These are phyloP conservation scores for Termitomyces heimii DNA, from an alignment of 768 basidiomycete genomes.

Conservation along the genomic window DNA sequence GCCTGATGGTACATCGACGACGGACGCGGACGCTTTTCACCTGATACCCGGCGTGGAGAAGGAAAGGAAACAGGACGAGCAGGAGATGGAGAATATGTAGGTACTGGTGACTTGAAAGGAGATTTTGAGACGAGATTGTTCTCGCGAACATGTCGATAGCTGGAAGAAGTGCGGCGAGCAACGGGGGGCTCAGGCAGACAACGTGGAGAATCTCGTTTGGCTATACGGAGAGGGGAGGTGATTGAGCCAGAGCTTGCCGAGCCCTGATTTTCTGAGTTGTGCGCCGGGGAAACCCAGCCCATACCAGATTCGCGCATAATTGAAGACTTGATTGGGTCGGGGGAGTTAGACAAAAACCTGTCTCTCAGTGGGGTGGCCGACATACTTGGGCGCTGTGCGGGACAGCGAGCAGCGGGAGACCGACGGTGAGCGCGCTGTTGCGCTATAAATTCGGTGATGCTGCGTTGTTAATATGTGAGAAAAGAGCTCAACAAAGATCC, in stretches of 20 bases:
- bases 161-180: constrained; percentile 68
- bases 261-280: constrained; percentile 23
- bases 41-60: constrained; percentile 51
- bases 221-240: constrained; percentile 67
- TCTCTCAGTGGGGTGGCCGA: constrained; percentile 44
- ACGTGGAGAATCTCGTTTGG: constrained; percentile 58
- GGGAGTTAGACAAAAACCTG: constrained; percentile 54
- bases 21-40: constrained; percentile 74
- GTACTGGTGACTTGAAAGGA: constrained; percentile 69
- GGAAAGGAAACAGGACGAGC: constrained; percentile 29
- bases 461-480: constrained; percentile 7
- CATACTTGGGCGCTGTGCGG: constrained; percentile 17
- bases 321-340: constrained; percentile 58
- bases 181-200: constrained; percentile 39
- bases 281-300: constrained; percentile 51
- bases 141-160: constrained; percentile 71
- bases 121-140: constrained; percentile 83
- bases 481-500: constrained; percentile 31
- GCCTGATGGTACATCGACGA: constrained; percentile 65
- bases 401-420: constrained; percentile 2
- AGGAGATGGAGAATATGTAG: constrained; percentile 40
- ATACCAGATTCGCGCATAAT: constrained; percentile 59
- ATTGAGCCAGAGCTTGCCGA: constrained; percentile 29
- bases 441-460: constrained; percentile 10
- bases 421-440: constrained; percentile 8